Percentiles rank a stretch among this genome's conserved stretches.
These are phyloP conservation scores for Gossypium trilobum DNA, from an alignment of 441 rosid genomes.

Conservation along the genomic window DNA sequence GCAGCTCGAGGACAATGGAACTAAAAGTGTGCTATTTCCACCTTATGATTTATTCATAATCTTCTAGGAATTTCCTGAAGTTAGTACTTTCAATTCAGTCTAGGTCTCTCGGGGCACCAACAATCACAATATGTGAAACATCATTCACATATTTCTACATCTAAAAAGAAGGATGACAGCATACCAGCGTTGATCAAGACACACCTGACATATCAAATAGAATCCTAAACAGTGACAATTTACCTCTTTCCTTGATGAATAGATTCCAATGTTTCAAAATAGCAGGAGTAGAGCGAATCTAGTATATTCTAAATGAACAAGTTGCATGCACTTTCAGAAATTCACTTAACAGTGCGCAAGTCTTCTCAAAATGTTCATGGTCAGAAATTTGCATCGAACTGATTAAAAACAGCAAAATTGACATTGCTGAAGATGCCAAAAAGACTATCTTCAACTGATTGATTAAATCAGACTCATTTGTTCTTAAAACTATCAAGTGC, in stretches of 20 bases:
- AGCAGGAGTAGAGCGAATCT: not conserved
- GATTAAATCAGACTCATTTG: not conserved
- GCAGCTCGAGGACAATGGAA: not conserved
- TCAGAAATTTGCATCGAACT: not conserved
- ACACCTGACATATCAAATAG: not conserved
- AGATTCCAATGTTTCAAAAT: slow-evolving; percentile 1
- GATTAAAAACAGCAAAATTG: not conserved
- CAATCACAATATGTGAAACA: not conserved
- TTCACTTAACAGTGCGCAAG: not conserved
- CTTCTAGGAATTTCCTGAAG: not conserved
- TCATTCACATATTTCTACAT: not conserved
- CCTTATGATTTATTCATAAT: slow-evolving; percentile 6
- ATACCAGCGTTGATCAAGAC: not conserved
- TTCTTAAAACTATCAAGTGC: not conserved
- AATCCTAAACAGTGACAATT: not conserved
- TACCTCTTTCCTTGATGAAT: not conserved
- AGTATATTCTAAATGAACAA: not conserved
- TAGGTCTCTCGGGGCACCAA: not conserved
- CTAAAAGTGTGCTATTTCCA: not conserved
- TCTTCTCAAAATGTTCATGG: not conserved
- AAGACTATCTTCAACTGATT: slow-evolving; percentile 7
- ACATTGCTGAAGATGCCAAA: not conserved
- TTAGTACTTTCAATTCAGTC: not conserved
- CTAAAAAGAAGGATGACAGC: not conserved
- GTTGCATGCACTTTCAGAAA: not conserved